Percentiles rank a stretch among this genome's conserved stretches.
phyloP scores from a whole-genome alignment of 1,284 basidiomycete genomes.

The Trametes pubescens region DNA sequence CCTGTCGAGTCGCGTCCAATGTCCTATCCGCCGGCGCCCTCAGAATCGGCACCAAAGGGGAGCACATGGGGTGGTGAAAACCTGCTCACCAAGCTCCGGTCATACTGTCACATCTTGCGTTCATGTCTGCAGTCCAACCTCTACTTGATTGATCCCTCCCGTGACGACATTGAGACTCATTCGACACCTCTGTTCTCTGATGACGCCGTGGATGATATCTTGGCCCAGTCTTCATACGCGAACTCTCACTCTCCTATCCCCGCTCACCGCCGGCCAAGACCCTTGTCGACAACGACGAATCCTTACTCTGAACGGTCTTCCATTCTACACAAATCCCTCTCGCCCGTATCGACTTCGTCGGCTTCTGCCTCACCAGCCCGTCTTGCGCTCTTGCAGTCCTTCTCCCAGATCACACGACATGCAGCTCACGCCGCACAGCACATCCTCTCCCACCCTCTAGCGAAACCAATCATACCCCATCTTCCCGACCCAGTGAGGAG shows the following conservation, averaged over 20 bases:
- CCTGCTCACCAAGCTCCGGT: constrained; percentile 74
- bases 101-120: constrained; percentile 79
- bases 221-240: constrained; percentile 76
- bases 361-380: constrained; percentile 71
- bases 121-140: constrained; percentile 83
- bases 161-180: constrained; percentile 90
- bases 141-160: constrained; percentile 92
- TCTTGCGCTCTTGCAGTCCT: constrained; percentile 81
- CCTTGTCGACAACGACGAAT: constrained; percentile 61
- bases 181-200: constrained; percentile 82
- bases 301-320: constrained; percentile 76
- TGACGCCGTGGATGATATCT: constrained; percentile 83
- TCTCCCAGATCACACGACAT: constrained; percentile 89
- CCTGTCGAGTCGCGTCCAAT: constrained; percentile 47
- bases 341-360: constrained; percentile 51
- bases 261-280: constrained; percentile 78
- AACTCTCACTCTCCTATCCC: constrained; percentile 85
- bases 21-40: constrained; percentile 71
- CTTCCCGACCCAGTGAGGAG: constrained; percentile 91
- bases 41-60: constrained; percentile 49
- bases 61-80: constrained; percentile 87
- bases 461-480: constrained; percentile 93
- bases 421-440: constrained; percentile 91
- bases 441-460: constrained; percentile 91
- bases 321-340: constrained; percentile 78